These are phyloP conservation scores for Tulasnella calospora DNA, from an alignment of 768 basidiomycete species.

Conservation along the genomic window DNA sequence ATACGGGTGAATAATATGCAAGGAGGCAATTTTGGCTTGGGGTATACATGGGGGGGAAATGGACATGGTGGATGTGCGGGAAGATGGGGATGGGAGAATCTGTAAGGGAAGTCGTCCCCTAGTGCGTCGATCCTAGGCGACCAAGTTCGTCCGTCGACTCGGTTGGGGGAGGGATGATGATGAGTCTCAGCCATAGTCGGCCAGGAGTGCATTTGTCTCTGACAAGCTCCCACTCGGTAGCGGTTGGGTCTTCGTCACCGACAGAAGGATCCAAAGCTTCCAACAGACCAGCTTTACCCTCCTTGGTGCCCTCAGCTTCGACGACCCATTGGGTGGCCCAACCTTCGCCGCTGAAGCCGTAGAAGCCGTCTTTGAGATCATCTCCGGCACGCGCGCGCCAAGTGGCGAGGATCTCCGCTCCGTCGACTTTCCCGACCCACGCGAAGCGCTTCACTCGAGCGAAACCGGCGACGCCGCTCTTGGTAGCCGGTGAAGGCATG, in stretches of 20 bases:
- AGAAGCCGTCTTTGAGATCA: background rate
- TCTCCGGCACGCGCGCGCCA: background rate
- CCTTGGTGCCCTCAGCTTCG: constrained; percentile 67
- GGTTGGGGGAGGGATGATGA: background rate
- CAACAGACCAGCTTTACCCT: constrained; percentile 28
- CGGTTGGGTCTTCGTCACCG: background rate
- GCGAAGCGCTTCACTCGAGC: constrained; percentile 55
- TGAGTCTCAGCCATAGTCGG: constrained; percentile 12
- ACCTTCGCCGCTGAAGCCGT: constrained; percentile 45
- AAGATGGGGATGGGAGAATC: background rate
- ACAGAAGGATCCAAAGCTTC: constrained; percentile 3
- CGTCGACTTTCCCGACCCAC: constrained; percentile 57
- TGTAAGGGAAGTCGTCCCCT: background rate
- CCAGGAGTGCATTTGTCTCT: constrained; percentile 13
- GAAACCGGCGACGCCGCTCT: constrained; percentile 19
- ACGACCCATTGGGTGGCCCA: constrained; percentile 76
- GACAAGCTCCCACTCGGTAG: constrained; percentile 22
- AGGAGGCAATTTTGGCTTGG: background rate
- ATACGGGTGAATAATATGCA: background rate
- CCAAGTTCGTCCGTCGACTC: constrained; percentile 21
- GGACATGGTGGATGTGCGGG: background rate
- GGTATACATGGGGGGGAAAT: background rate
- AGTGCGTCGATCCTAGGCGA: background rate
- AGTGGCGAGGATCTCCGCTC: constrained; percentile 31
- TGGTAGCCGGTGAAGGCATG: background rate